A percentile compares a stretch with the other conserved stretches of the same genome.
Evolutionary conservation across 1,139 yeast species (phyloP).

Genomic region (Saccharomyces pastorianus): DNA sequence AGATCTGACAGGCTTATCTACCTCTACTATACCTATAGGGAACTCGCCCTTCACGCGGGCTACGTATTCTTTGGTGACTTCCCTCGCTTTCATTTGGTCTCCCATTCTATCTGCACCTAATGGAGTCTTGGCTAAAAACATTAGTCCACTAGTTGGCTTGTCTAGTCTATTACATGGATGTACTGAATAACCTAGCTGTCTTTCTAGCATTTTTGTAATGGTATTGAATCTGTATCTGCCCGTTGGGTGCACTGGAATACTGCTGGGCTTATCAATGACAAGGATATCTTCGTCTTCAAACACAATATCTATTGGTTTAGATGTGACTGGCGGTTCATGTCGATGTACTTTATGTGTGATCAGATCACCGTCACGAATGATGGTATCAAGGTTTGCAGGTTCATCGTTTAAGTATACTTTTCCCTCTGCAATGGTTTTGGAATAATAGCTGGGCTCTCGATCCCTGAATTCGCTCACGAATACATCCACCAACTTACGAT

Average conservation of each 20-base stretch:
- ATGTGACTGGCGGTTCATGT: slow-evolving; percentile 84
- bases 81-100: slow-evolving; percentile 63
- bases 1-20: slow-evolving; percentile 64
- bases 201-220: slow-evolving; percentile 70
- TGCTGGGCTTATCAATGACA: slow-evolving; percentile 89
- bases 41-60: slow-evolving; percentile 85
- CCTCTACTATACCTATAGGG: slow-evolving; percentile 46
- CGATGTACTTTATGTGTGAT: slow-evolving; percentile 77
- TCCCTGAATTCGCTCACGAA: slow-evolving; percentile 82
- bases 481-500: slow-evolving; percentile 65
- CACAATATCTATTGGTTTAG: slow-evolving; percentile 62
- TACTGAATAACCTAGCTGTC: slow-evolving; percentile 52
- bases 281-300: slow-evolving; percentile 70
- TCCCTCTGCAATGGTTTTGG: slow-evolving; percentile 59
- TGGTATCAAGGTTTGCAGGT: slow-evolving; percentile 55
- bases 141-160: slow-evolving; percentile 82
- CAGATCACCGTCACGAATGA: slow-evolving; percentile 75
- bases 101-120: slow-evolving; percentile 74
- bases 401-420: slow-evolving; percentile 62
- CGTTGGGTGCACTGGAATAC: slow-evolving; percentile 93
- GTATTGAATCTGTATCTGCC: slow-evolving; percentile 86
- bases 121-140: slow-evolving; percentile 83
- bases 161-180: slow-evolving; percentile 92
- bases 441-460: slow-evolving; percentile 60
- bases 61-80: slow-evolving; percentile 71